These are phyloP conservation scores for Aspergillus affinis DNA, from an alignment of 495 filamentous ascomycete species.

Conservation along the genomic window DNA sequence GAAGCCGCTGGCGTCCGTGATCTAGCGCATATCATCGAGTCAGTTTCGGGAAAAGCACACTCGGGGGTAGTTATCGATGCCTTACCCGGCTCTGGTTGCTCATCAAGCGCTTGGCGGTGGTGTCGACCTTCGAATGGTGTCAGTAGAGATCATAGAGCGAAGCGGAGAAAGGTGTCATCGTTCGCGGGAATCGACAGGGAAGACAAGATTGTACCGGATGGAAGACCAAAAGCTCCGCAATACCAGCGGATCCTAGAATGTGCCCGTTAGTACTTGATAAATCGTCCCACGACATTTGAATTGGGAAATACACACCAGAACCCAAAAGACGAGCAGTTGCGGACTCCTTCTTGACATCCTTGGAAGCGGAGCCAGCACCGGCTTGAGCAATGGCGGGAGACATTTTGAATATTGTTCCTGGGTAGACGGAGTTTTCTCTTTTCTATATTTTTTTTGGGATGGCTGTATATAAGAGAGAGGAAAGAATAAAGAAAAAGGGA, in stretches of 20 bases:
- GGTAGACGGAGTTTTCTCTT: neutral
- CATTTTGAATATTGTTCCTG: slow-evolving; percentile 35
- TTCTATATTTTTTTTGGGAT: slow-evolving; percentile 15
- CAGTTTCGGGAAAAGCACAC: neutral
- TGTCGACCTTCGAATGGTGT: slow-evolving; percentile 72
- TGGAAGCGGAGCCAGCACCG: slow-evolving; percentile 53
- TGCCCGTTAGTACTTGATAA: slow-evolving; percentile 22
- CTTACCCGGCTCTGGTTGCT: slow-evolving; percentile 84
- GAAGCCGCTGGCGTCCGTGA: slow-evolving; percentile 59
- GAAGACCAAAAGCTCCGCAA: slow-evolving; percentile 95
- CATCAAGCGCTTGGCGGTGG: slow-evolving; percentile 98
- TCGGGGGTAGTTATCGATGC: neutral
- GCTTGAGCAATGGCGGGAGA: slow-evolving; percentile 49
- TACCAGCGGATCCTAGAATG: slow-evolving; percentile 79
- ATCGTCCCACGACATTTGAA: neutral
- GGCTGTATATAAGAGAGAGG: slow-evolving; percentile 11
- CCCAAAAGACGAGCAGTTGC: slow-evolving; percentile 82
- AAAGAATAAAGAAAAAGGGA: slow-evolving; percentile 16
- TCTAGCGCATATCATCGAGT: slow-evolving; percentile 38
- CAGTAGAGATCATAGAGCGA: slow-evolving; percentile 14
- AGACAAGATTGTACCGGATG: slow-evolving; percentile 69
- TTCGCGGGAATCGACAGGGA: no score
- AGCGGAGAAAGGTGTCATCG: neutral
- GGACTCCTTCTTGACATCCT: slow-evolving; percentile 82
- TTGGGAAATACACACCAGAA: slow-evolving; percentile 63